phyloP scores from a whole-genome alignment of 345 rosid species.

The Heritiera littoralis region DNA sequence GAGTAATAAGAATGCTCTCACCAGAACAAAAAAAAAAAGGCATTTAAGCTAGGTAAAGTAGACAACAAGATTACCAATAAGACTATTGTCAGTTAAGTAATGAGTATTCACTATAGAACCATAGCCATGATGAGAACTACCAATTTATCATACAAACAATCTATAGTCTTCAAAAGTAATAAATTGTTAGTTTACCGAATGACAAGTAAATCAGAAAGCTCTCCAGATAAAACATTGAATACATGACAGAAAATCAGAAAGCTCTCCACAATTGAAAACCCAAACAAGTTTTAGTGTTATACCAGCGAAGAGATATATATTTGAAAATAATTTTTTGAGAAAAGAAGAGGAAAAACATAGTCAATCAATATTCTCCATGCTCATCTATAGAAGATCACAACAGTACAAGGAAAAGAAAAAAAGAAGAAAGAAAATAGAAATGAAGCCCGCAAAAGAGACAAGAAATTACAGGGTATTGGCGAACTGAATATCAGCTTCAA shows the following conservation, averaged over 20 bases:
- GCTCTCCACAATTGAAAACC: background rate
- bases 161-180: background rate
- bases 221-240: background rate
- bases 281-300: background rate
- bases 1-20: background rate
- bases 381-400: background rate
- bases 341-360: background rate
- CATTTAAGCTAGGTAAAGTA: background rate
- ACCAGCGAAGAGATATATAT: background rate
- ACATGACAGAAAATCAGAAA: constrained; percentile 1
- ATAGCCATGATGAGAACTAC: background rate
- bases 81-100: background rate
- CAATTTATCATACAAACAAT: background rate
- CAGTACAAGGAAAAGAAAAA: background rate
- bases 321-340: no score
- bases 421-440: background rate
- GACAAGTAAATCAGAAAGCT: background rate
- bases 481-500: constrained; percentile 97
- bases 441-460: constrained; percentile 1
- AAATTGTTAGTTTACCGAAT: background rate
- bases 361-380: background rate
- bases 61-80: background rate
- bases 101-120: background rate
- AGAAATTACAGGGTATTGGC: constrained; percentile 85
- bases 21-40: background rate